phyloP scores from a whole-genome alignment of 2,329 filamentous ascomycete genomes.

The Phoma herbarum region DNA sequence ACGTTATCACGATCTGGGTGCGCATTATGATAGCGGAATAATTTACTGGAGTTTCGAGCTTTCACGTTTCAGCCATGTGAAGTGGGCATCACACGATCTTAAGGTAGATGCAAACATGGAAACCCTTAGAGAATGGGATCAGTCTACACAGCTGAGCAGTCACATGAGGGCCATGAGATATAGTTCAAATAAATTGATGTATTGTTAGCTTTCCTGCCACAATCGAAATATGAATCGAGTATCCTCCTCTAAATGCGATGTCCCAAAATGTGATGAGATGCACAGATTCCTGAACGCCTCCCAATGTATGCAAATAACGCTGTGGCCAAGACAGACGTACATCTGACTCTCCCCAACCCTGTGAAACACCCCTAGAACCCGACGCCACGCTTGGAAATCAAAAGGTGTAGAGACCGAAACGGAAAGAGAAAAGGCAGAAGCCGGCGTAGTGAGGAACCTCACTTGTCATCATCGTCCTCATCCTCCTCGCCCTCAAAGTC shows the following conservation, averaged over 20 bases:
- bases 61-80: not conserved
- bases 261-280: not conserved
- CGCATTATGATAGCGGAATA: slow-evolving; percentile 16
- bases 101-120: not conserved
- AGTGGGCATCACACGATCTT: not conserved
- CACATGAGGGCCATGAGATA: too few species aligned
- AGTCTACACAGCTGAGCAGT: too few species aligned
- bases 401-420: slow-evolving; percentile 9
- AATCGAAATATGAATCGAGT: not conserved
- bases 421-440: not conserved
- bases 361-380: slow-evolving; percentile 22
- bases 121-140: not conserved
- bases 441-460: slow-evolving; percentile 5
- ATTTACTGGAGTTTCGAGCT: slow-evolving; percentile 19
- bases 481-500: slow-evolving; percentile 64
- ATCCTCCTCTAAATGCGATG: slow-evolving; percentile 10
- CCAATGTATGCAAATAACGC: slow-evolving; percentile 32
- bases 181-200: too few species aligned
- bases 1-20: slow-evolving; percentile 10
- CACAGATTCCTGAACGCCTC: slow-evolving; percentile 18
- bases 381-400: slow-evolving; percentile 36
- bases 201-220: not conserved
- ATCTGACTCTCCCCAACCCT: slow-evolving; percentile 15
- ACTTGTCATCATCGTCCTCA: slow-evolving; percentile 39
- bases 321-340: slow-evolving; percentile 4